A percentile compares a stretch with the other conserved stretches of the same genome.
Conservation (phyloP, 345 rosid species). For the Combretum micranthum region DNA sequence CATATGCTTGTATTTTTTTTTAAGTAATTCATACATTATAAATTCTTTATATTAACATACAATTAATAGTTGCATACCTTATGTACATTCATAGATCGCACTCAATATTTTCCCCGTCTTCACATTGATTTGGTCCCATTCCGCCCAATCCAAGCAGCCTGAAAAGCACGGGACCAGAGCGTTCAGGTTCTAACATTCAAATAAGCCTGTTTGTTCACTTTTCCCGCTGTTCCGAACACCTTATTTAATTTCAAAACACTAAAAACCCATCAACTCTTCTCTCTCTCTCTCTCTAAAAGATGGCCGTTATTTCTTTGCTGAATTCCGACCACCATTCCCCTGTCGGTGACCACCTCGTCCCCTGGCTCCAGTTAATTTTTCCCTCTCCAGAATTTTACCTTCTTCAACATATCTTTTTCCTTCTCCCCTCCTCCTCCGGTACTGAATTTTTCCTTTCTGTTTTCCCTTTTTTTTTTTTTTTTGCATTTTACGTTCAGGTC, state of each 20-base stretch:
- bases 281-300: constrained; percentile 3
- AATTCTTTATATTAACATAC: too few relatives aligned
- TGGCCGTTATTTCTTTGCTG: constrained; percentile 14
- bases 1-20: too few relatives aligned
- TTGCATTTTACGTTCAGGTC: constrained; percentile 31
- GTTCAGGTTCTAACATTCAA: too few relatives aligned
- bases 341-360: constrained; percentile 3
- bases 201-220: too few relatives aligned
- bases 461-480: not conserved
- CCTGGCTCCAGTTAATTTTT: constrained; percentile 12
- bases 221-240: too few relatives aligned
- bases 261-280: not conserved
- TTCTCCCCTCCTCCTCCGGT: not conserved
- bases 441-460: not conserved
- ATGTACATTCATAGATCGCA: too few relatives aligned
- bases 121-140: too few relatives aligned
- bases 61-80: too few relatives aligned
- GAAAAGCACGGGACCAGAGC: too few relatives aligned
- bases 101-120: too few relatives aligned
- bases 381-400: constrained; percentile 35
- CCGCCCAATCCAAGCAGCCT: too few relatives aligned
- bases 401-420: constrained; percentile 54
- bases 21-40: too few relatives aligned
- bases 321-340: constrained; percentile 13
- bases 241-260: not conserved